Percentiles rank a stretch among this genome's conserved stretches.
Conservation (phyloP, 192 early-diverging fungal genomes). For the Umbelopsis sp. region DNA sequence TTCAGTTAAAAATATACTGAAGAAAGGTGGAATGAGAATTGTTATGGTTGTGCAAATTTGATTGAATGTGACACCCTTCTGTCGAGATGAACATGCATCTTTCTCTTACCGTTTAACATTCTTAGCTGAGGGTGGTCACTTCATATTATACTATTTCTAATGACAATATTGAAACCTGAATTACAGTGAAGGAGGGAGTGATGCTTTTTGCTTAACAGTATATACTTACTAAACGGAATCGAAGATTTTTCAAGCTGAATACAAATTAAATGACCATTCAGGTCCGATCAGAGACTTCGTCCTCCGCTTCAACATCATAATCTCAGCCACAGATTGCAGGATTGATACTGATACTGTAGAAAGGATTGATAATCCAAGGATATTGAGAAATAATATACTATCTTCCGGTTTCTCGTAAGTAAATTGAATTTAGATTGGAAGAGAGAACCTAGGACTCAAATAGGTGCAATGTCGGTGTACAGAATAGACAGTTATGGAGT, state of each 20-base stretch:
- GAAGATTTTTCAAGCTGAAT: not conserved
- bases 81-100: not conserved
- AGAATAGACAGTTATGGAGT: too few species aligned
- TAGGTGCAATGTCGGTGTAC: too few species aligned
- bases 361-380: too few species aligned
- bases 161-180: not conserved
- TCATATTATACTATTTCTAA: not conserved
- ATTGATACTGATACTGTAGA: not conserved
- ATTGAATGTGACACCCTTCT: slow-evolving; percentile 6
- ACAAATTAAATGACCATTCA: not conserved
- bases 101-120: not conserved
- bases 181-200: not conserved
- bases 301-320: not conserved
- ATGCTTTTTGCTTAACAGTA: not conserved
- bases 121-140: not conserved
- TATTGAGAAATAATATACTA: too few species aligned
- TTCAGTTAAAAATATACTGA: too few species aligned
- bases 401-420: too few species aligned
- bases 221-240: not conserved
- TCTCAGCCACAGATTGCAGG: not conserved
- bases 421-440: too few species aligned
- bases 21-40: not conserved
- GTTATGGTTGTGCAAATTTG: slow-evolving; percentile 9
- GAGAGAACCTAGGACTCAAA: too few species aligned
- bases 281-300: not conserved